phyloP scores from a whole-genome alignment of 1,284 basidiomycete genomes.

The Schizopora paradoxa region DNA sequence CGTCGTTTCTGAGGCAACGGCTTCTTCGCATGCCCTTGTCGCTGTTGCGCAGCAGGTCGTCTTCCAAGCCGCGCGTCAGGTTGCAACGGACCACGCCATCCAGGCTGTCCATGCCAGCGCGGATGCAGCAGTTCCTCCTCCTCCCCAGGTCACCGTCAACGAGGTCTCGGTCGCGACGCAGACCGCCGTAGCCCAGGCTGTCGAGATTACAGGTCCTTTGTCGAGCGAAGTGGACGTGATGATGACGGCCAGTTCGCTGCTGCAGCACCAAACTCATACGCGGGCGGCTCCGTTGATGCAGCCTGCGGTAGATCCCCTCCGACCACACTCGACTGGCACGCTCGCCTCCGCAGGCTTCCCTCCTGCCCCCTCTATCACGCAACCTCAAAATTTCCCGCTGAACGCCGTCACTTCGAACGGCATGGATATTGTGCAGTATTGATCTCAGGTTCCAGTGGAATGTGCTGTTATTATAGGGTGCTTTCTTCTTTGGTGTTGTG shows the following conservation, averaged over 20 bases:
- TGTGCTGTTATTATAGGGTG: background rate
- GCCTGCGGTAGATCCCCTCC: slow-evolving; percentile 9
- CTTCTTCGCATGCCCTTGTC: slow-evolving; percentile 45
- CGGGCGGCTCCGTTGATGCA: slow-evolving; percentile 7
- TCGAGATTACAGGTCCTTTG: slow-evolving; percentile 54
- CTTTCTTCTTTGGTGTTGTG: background rate
- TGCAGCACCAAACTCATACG: slow-evolving; percentile 37
- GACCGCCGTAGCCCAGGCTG: slow-evolving; percentile 62
- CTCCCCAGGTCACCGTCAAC: slow-evolving; percentile 50
- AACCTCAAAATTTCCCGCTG: background rate
- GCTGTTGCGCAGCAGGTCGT: slow-evolving; percentile 75
- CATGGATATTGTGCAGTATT: background rate
- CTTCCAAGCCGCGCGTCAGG: slow-evolving; percentile 67
- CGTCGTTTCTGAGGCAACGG: slow-evolving; percentile 41
- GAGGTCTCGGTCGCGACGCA: slow-evolving; percentile 75
- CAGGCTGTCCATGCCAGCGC: slow-evolving; percentile 31
- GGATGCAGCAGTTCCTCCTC: slow-evolving; percentile 28
- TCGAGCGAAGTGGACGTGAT: slow-evolving; percentile 65
- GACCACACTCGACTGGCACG: slow-evolving; percentile 17
- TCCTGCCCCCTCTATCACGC: background rate
- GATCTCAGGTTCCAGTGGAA: background rate
- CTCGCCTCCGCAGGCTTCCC: slow-evolving; percentile 9
- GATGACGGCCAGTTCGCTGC: slow-evolving; percentile 57
- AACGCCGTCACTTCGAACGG: background rate
- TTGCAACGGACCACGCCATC: slow-evolving; percentile 48